Evolutionary conservation across 768 basidiomycete species (phyloP).

Genomic region (Brasilioporus rufonigricans): DNA sequence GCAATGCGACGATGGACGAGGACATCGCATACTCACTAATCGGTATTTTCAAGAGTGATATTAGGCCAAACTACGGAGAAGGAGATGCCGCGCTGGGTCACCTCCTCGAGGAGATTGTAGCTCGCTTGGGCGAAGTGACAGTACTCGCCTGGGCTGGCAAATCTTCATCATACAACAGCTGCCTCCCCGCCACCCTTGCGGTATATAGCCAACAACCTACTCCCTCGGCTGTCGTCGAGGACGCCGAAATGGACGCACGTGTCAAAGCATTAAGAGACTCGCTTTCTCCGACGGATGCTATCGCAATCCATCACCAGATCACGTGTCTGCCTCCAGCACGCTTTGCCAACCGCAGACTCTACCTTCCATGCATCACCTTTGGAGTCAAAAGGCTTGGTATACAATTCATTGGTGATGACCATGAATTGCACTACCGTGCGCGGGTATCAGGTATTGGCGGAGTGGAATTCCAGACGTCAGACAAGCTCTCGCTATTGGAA

Average conservation of each 20-base stretch:
- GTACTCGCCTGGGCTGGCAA: slow-evolving; percentile 12
- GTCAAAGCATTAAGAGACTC: neutral
- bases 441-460: neutral
- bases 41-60: slow-evolving; percentile 7
- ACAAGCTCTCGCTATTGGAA: neutral
- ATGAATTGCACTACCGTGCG: neutral
- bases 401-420: neutral
- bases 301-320: neutral
- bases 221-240: neutral
- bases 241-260: neutral
- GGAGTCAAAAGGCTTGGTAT: neutral
- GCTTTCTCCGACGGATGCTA: neutral
- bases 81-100: too few species aligned
- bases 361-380: slow-evolving; percentile 5
- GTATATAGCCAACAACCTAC: neutral
- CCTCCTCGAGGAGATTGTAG: slow-evolving; percentile 13
- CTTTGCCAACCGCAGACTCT: neutral
- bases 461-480: neutral
- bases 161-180: slow-evolving; percentile 13
- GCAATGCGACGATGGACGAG: too few species aligned
- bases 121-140: slow-evolving; percentile 5
- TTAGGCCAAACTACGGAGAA: slow-evolving; percentile 3
- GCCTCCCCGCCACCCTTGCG: slow-evolving; percentile 3
- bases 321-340: neutral
- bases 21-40: too few species aligned